Evolutionary conservation across 2,329 filamentous ascomycete genomes (phyloP), one percentile per base, ranked within the genome.

Genomic region (Rhinocladiella mackenziei): DNA sequence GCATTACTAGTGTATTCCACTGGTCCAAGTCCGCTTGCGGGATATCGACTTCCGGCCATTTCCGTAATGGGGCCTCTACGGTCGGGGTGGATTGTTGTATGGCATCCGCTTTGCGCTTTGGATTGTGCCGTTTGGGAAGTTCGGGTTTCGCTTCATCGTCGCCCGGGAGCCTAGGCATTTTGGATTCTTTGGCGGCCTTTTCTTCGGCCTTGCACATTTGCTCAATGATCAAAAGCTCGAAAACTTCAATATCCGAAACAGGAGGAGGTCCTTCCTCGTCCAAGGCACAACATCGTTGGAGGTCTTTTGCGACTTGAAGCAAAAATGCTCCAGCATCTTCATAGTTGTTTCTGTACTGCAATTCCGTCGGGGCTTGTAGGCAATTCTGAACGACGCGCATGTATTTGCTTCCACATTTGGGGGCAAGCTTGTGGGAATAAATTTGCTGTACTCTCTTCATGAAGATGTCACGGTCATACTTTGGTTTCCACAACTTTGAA

Each of bases 331-430:
- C 54, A 13, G 55, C 54, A 25, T 56, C 49, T 15, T 56, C 45
- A 31, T 51, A 52, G 30, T 55, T 50, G 37, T 53, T 45, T 38
- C 43, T 47, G 38, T 46, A 55, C 20, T 50, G 41, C 38, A 57
- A 37, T 30, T 53, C 53, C 10, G 46, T 77, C 2, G 76, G 76
- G 7, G 77, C 74, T 57, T 73, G 71, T 32, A 83, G 69, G 56
- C 78, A 83, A 33, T 77, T 70, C 53, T 80, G 74, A 8, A 83
- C 79, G 3, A 75, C 74, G 50, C 77, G 73, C 66, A 81, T 76
- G 57, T 81, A 83, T 2, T 75, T 71, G 26, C 70, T 77, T n/a
- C 80, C 79, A 57, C 78, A 82, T 59, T 80, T 82, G 0, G 75
- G 73, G 2, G 74, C 76, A 22, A 83, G 63, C 50, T 78, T 79